Evolutionary conservation across 176 grass and related monocot species (phyloP), one percentile per base, ranked within the genome.

Genomic region (Lolium rigidum): DNA sequence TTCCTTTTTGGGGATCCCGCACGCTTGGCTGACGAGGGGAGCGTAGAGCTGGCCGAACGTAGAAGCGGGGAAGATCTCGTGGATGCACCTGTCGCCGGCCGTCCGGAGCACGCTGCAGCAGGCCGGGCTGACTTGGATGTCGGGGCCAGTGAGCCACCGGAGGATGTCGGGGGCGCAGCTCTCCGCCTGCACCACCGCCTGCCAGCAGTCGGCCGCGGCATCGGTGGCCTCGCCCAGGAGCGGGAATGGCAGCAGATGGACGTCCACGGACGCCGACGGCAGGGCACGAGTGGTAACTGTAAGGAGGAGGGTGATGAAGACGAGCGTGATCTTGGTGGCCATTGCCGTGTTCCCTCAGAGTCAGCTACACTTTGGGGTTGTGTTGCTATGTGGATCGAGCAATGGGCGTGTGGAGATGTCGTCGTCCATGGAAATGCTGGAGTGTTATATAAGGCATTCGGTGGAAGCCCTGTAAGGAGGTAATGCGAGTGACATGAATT

Each of bases 81-180:
- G 43, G 77, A 87, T 16, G 78, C 78, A 87, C 43, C 28, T 18
- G 28, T 81, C 28, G 68, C 77, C 68, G 43, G 54, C 10, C 5
- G 5, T 5, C 56, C 28, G 67, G 20, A 87, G 77, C 77, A 72
- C 85, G 3, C 16, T 54, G 68, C 85, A 87, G 77, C 85, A 81
- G 20, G 20, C 25, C 26, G 44, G 6, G 77, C 44, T 10, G 20
- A 80, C 85, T 14, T 12, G 52, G 43, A 8, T 11, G 26, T 28
- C 26, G 26, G 26, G 9, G 1, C 15, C 5, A 12, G 39, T 4
- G 3, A 76, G 28, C 69, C 46, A 81, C 13, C 69, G 44, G 85
- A 76, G 55, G 78, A 87, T 15, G 46, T 81, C 69, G 15, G 21
- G 68, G 31, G 57, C 58, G 7, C 78, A 87, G 78, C 6, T 15